Base-by-base conservation (phyloP, 2,329 filamentous ascomycete species). In the Aspergillus jensenii region DNA sequence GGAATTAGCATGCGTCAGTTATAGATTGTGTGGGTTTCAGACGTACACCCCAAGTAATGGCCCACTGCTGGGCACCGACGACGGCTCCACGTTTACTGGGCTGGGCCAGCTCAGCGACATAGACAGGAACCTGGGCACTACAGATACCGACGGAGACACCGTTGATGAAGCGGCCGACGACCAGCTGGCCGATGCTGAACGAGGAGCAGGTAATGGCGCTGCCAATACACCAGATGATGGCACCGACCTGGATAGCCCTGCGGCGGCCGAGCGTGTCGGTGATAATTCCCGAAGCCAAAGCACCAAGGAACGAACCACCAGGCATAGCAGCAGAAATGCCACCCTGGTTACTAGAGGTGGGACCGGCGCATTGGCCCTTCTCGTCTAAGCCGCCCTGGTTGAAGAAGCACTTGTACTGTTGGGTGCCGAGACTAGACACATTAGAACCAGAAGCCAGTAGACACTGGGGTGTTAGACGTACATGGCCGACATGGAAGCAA, bases 311-410 rank as follows among this genome's bases (percentile, higher is more conserved):
- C 1, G 87, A 90, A n/a, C 89, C 88, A 44, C 84, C 87, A 6
- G 88, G 85, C 88, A 91, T 90, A 3, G 87, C 79, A 19, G 87
- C 87, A 2, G 87, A 89, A 67, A 91, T 90, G 33, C 82, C 87
- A 39, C 87, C 88, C 73, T 90, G 87, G 0, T 80, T 76, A 61
- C 83, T 65, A 3, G 78, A 66, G 4, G 56, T 69, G 2, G 81
- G 79, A 46, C 82, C 82, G 17, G 72, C 72, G 66, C 82, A 84
- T 4, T 70, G 31, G 2, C 65, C 63, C 19, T 65, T 56, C 35
- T 71, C 63, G 9, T 70, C 90, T 85, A 61, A 84, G 79, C 56
- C 87, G 82, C 68, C 69, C 65, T 89, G 81, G 62, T 84, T 78
- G 73, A 90, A 90, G 74, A 89, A 90, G 66, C 83, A 84, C 66